Evolutionary conservation across 2,329 filamentous ascomycete species (phyloP).

Genomic region (Gaeumannomyces tritici): DNA sequence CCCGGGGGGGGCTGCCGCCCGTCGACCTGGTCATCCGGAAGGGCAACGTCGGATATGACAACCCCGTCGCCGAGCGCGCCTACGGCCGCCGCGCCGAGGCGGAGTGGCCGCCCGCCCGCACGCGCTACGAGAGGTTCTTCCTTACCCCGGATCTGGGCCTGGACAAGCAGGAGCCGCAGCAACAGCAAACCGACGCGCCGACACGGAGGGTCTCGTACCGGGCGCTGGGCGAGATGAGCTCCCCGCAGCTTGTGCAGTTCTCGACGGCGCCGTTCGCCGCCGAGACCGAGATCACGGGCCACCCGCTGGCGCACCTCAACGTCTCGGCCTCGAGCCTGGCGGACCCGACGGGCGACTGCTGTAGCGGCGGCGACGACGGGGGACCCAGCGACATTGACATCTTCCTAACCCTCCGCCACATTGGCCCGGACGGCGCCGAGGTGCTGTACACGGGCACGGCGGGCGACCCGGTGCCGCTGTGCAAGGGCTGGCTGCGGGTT

Average conservation of each 20-base stretch:
- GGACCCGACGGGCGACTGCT: slow-evolving; percentile 9
- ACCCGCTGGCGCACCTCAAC: slow-evolving; percentile 54
- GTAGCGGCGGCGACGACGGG: slow-evolving; percentile 12
- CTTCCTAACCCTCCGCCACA: slow-evolving; percentile 53
- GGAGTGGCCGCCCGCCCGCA: slow-evolving; percentile 59
- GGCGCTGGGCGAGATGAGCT: slow-evolving; percentile 47
- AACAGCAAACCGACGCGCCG: not conserved
- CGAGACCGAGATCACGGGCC: slow-evolving; percentile 62
- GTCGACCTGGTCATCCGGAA: slow-evolving; percentile 54
- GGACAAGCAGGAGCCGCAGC: not conserved
- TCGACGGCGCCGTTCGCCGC: slow-evolving; percentile 44
- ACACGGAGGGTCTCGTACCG: slow-evolving; percentile 42
- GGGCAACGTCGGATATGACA: slow-evolving; percentile 58
- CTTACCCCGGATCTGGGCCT: slow-evolving; percentile 39
- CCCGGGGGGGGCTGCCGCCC: slow-evolving; percentile 46
- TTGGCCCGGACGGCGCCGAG: slow-evolving; percentile 42
- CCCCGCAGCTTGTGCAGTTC: slow-evolving; percentile 42
- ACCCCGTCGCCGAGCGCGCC: slow-evolving; percentile 47
- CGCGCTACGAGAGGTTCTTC: slow-evolving; percentile 52
- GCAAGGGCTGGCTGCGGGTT: slow-evolving; percentile 55
- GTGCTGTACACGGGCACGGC: slow-evolving; percentile 57
- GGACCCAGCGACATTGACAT: slow-evolving; percentile 50
- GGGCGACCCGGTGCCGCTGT: slow-evolving; percentile 51
- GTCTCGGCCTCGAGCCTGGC: slow-evolving; percentile 54
- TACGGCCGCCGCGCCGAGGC: slow-evolving; percentile 46